These are phyloP conservation scores for Brachypodium distachyon DNA, from an alignment of 202 grass and related monocot species.

Conservation along the genomic window DNA sequence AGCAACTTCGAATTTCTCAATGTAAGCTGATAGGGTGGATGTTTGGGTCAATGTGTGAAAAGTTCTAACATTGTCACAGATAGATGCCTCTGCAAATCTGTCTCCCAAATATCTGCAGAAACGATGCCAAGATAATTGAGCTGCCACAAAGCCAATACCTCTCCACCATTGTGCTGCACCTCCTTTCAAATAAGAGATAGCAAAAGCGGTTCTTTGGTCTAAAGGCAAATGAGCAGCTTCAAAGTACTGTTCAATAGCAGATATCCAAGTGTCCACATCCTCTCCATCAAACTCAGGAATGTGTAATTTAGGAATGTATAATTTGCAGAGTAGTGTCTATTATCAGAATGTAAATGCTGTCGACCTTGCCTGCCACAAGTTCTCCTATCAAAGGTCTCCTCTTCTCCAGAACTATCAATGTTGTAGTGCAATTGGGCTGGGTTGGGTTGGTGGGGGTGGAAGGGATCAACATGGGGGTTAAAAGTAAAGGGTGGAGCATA, in stretches of 20 bases:
- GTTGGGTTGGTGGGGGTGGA: too few relatives aligned
- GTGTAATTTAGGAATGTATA: background rate
- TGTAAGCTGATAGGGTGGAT: background rate
- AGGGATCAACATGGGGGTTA: too few relatives aligned
- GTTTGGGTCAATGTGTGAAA: background rate
- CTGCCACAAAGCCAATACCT: too few relatives aligned
- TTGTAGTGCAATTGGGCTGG: too few relatives aligned
- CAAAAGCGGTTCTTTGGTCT: background rate
- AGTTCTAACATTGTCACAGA: background rate
- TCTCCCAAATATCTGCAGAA: background rate
- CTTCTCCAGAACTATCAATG: too few relatives aligned
- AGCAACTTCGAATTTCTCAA: background rate
- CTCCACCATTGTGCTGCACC: background rate
- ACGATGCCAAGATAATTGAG: background rate
- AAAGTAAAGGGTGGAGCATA: too few relatives aligned
- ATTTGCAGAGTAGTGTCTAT: too few relatives aligned
- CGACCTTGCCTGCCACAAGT: too few relatives aligned
- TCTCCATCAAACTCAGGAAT: background rate
- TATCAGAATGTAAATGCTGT: too few relatives aligned
- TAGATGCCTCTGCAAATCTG: background rate
- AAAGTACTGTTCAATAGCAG: background rate
- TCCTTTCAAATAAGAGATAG: background rate
- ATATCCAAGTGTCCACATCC: background rate
- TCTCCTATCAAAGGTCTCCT: too few relatives aligned
- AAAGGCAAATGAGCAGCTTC: background rate